These are phyloP conservation scores for Angomonas ambiguus DNA, from an alignment of 208 protist species.

Conservation along the genomic window DNA sequence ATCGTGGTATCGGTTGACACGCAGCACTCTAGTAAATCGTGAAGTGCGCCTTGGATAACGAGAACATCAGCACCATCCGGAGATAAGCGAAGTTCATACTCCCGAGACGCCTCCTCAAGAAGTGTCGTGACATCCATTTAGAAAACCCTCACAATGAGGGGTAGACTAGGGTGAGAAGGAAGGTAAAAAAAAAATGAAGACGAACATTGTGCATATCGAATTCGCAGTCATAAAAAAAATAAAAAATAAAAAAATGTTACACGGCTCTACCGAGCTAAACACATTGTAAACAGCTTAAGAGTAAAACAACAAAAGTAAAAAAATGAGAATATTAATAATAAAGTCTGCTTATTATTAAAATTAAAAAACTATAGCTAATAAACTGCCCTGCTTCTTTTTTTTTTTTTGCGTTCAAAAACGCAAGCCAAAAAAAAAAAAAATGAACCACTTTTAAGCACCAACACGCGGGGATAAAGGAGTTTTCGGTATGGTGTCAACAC, in stretches of 20 bases:
- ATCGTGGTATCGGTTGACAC: too few relatives aligned
- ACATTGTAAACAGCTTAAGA: background rate
- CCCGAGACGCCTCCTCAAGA: too few relatives aligned
- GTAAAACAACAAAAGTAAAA: background rate
- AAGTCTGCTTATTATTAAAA: background rate
- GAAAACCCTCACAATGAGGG: too few relatives aligned
- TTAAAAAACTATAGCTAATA: background rate
- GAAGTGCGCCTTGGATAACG: too few relatives aligned
- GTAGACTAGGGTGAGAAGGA: too few relatives aligned
- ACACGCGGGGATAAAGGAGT: background rate
- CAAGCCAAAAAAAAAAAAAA: constrained; percentile 4
- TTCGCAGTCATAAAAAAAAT: too few relatives aligned
- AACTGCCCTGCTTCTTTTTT: background rate
- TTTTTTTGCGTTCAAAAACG: constrained; percentile 9
- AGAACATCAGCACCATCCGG: too few relatives aligned
- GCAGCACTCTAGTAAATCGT: too few relatives aligned
- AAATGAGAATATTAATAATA: too few relatives aligned
- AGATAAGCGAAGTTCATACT: too few relatives aligned
- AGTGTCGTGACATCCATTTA: too few relatives aligned
- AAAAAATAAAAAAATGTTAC: constrained; percentile 15
- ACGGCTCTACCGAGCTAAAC: constrained; percentile 4
- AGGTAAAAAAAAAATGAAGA: constrained; percentile 12
- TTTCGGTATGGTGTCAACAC: background rate
- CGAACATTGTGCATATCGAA: too few relatives aligned
- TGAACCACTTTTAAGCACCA: constrained; percentile 1